These are phyloP conservation scores for Boletus tomentosulus DNA, from an alignment of 768 basidiomycete genomes.

Conservation along the genomic window DNA sequence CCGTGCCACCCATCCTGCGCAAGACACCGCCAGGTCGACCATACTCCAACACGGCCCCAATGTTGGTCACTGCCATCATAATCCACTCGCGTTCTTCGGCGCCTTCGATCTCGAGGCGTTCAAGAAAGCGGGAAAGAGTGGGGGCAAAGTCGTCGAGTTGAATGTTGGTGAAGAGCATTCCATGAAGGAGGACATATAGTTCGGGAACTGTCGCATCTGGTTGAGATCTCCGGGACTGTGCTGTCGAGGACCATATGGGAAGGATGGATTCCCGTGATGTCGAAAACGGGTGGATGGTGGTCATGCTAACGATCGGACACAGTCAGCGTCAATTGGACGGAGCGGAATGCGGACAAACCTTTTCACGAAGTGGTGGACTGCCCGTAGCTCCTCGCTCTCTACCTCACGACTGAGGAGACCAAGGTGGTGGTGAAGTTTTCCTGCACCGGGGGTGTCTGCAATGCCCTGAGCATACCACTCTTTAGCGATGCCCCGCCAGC, in stretches of 20 bases:
- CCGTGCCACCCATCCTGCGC: constrained; percentile 51
- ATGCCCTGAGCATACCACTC: constrained; percentile 93
- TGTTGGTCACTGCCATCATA: constrained; percentile 90
- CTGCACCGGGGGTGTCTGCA: constrained; percentile 87
- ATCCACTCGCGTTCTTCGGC: constrained; percentile 89
- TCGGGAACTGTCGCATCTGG: constrained; percentile 74
- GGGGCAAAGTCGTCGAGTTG: constrained; percentile 87
- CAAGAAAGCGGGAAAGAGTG: constrained; percentile 79
- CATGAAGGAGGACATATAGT: constrained; percentile 88
- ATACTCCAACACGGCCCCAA: constrained; percentile 82
- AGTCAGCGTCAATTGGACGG: constrained; percentile 3
- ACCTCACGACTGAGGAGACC: constrained; percentile 84
- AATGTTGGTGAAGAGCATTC: constrained; percentile 96
- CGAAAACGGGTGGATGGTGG: constrained; percentile 82
- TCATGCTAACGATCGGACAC: constrained; percentile 55
- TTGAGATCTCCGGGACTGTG: constrained; percentile 58
- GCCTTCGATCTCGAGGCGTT: constrained; percentile 78
- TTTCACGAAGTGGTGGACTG: constrained; percentile 91
- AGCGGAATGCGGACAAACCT: constrained; percentile 50
- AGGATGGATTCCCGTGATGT: constrained; percentile 89
- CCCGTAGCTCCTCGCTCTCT: constrained; percentile 75
- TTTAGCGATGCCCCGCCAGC: constrained; percentile 83
- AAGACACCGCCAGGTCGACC: constrained; percentile 72
- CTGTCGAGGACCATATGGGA: constrained; percentile 76
- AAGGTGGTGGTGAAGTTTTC: constrained; percentile 91